Conservation (phyloP, 2,329 filamentous ascomycete species). For the Esteya vermicola region DNA sequence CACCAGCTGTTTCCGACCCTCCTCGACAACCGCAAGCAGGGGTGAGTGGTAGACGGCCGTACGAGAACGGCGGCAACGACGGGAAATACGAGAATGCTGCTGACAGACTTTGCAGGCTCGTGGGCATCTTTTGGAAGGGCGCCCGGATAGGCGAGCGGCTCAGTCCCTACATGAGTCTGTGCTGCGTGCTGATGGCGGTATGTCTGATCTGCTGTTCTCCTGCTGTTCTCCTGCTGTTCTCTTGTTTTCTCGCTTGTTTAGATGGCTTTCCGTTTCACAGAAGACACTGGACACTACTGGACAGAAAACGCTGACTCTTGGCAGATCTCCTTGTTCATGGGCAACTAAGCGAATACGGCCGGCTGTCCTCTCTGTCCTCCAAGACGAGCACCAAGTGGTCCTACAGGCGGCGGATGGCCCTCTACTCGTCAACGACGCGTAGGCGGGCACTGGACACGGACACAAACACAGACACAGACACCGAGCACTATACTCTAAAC, state of each 20-base stretch:
- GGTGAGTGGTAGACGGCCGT: conserved; percentile 22
- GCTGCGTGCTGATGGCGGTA: conserved; percentile 89
- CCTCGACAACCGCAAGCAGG: conserved; percentile 86
- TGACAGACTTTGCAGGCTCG: no score
- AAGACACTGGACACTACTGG: no score
- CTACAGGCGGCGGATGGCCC: no score
- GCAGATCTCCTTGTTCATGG: conserved; percentile 9
- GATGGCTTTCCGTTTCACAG: no score
- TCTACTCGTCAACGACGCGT: no score
- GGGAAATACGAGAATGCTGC: no score
- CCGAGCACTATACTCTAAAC: no score
- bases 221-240: background rate
- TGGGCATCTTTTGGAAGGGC: conserved; percentile 91
- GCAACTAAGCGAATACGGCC: conserved; percentile 4
- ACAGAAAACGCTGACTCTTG: background rate
- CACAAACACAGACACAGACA: no score
- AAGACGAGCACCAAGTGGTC: background rate
- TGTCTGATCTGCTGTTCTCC: background rate
- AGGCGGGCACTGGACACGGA: no score
- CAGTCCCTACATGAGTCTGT: conserved; percentile 90
- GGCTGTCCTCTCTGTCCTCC: background rate
- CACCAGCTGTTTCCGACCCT: conserved; percentile 81
- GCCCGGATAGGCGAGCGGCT: conserved; percentile 84
- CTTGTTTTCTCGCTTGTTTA: background rate
- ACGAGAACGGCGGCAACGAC: no score